Percentiles rank a stretch among this genome's conserved stretches.
phyloP scores from a whole-genome alignment of 129 eudicot species.

The Flaveria linearis region DNA sequence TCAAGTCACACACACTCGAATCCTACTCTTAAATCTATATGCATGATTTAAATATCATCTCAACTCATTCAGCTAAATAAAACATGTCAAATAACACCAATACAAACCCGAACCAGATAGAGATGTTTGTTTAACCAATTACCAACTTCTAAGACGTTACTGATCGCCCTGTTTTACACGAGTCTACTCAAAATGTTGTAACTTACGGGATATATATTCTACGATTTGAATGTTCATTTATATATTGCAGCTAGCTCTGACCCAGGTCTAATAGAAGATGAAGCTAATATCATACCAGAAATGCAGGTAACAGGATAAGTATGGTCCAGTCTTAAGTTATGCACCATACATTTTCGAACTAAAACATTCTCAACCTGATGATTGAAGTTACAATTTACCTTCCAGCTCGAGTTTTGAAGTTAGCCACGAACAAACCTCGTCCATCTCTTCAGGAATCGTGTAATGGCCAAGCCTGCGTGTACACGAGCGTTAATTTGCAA shows the following conservation, averaged over 20 bases:
- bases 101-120: background rate
- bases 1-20: no score
- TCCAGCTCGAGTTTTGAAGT: slow-evolving; percentile 68
- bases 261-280: background rate
- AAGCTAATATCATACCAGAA: slow-evolving; percentile 17
- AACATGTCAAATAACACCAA: background rate
- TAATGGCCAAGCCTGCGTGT: slow-evolving; percentile 81
- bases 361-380: background rate
- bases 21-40: background rate
- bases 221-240: background rate
- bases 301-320: slow-evolving; percentile 19
- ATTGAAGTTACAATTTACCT: slow-evolving; percentile 28
- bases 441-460: slow-evolving; percentile 90
- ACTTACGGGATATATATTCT: background rate
- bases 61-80: background rate
- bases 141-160: background rate
- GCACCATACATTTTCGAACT: slow-evolving; percentile 3
- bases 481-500: background rate
- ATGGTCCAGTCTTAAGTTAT: slow-evolving; percentile 7
- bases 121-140: background rate
- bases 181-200: background rate
- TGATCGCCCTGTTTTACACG: background rate
- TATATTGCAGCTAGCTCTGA: background rate
- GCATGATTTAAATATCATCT: background rate
- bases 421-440: slow-evolving; percentile 84